These are phyloP conservation scores for Hypoxylon rubiginosum DNA, from an alignment of 2,329 filamentous ascomycete genomes.

Conservation along the genomic window DNA sequence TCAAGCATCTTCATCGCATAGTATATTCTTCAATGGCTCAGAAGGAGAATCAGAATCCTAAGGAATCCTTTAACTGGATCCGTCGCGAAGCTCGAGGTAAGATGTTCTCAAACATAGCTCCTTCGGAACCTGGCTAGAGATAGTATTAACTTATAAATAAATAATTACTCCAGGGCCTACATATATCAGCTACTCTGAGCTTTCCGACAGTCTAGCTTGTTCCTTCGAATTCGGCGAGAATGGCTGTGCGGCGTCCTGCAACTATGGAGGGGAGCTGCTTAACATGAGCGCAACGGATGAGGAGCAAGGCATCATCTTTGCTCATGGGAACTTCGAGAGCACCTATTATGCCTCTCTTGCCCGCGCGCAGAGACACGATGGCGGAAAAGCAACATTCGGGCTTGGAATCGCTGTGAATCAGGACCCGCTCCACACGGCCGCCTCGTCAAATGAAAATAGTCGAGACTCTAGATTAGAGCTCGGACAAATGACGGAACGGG, in stretches of 20 bases:
- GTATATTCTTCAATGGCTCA: constrained; percentile 19
- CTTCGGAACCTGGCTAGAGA: too few species aligned
- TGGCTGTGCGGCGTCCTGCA: constrained; percentile 34
- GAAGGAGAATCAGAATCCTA: background rate
- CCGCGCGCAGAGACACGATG: constrained; percentile 23
- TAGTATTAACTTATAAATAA: too few species aligned
- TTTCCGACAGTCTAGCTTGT: constrained; percentile 24
- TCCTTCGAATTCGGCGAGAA: constrained; percentile 38
- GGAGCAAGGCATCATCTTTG: constrained; percentile 30
- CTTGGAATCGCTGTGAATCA: constrained; percentile 21
- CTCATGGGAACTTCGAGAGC: constrained; percentile 28
- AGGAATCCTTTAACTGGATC: constrained; percentile 28
- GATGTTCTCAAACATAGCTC: background rate
- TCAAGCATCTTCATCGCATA: background rate
- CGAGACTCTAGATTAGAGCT: constrained; percentile 25
- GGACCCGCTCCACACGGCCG: background rate
- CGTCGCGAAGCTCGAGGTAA: constrained; percentile 27
- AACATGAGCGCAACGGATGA: constrained; percentile 31
- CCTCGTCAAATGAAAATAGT: background rate
- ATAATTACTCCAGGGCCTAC: constrained; percentile 20
- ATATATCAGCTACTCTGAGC: constrained; percentile 35
- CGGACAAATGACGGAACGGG: constrained; percentile 27
- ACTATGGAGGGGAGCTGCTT: constrained; percentile 34
- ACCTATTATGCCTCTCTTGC: constrained; percentile 32
- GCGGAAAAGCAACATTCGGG: constrained; percentile 29